phyloP scores from a whole-genome alignment of 257 asterid species.

The Solanum pinnatisectum region DNA sequence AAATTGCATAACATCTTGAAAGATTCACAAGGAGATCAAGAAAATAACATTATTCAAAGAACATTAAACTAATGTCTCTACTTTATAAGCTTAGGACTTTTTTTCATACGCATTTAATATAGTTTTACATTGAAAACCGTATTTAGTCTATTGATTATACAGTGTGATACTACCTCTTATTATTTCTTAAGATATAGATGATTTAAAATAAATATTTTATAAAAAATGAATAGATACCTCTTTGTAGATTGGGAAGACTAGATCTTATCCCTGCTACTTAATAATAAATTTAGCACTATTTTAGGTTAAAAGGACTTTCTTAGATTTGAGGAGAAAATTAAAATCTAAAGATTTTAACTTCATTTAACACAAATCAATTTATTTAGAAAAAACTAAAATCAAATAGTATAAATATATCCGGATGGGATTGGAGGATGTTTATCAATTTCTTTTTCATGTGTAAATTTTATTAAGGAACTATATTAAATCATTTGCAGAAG shows the following conservation, averaged over 20 bases:
- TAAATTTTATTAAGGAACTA: background rate
- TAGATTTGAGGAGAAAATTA: background rate
- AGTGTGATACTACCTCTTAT: background rate
- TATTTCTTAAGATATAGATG: background rate
- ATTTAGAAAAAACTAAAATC: too few relatives aligned
- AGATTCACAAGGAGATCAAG: background rate
- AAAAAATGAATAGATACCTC: background rate
- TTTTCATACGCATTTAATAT: background rate
- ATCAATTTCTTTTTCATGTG: background rate
- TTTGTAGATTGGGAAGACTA: background rate
- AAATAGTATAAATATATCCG: too few relatives aligned
- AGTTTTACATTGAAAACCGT: background rate
- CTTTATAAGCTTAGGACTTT: background rate
- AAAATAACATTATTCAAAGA: background rate
- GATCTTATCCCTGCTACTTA: background rate
- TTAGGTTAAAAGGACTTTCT: background rate
- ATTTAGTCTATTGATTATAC: background rate
- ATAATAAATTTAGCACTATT: background rate
- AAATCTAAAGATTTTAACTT: background rate
- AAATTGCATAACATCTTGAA: too few relatives aligned
- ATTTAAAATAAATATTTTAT: background rate
- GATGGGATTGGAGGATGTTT: background rate
- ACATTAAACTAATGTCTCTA: too few relatives aligned
- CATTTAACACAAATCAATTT: too few relatives aligned
- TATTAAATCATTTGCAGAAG: background rate